Evolutionary conservation across 2,329 filamentous ascomycete genomes (phyloP), one percentile per base, ranked within the genome.

Genomic region (Aureobasidium melanogenum): DNA sequence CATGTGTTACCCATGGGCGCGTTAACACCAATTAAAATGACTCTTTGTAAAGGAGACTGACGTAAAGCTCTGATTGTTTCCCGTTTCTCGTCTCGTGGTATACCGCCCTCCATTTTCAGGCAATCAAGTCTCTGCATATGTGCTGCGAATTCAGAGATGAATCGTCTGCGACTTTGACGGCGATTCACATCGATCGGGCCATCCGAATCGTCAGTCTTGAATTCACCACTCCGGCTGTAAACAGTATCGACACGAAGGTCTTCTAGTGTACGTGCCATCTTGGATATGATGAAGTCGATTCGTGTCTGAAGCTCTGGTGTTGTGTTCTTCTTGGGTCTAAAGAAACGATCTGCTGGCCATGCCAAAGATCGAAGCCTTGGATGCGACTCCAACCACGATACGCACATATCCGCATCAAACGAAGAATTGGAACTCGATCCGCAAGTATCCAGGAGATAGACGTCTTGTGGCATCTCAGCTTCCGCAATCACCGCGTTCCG

Each of bases 271-370:
- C 66, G 70, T 1, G 71, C 72, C 1, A 80, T 68, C 60, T 73
- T 75, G 1, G 70, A 70, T 5, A 79, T 71, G 0, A 79, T 66
- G 14, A 56, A 60, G 2, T 66, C 61, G 2, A 69, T 66, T 24
- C 71, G 63, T 17, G 24, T 8, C 5, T 55, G 63, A 15, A 65
- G 63, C 3, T 71, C 64, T 3, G 70, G 68, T 17, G 66, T n/a
- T 10, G 68, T 66, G 2, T 69, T 63, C 15, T 64, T 66, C 2
- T 39, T 50, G 34, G 72, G 68, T 9, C 69, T 69, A 64, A 77
- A 79, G 68, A 80, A 76, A n/a, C 69, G 70, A 47, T 76, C 74
- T 63, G 79, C 71, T 0, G 77, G 77, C 77, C 77, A 80, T 5
- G 74, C 75, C 15, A 80, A 68, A 55, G 75, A 79, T 54, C 74